Percentiles rank a stretch among this genome's conserved stretches.
phyloP scores from a whole-genome alignment of 1,139 yeast genomes.

The Saccharomyces hybrid region DNA sequence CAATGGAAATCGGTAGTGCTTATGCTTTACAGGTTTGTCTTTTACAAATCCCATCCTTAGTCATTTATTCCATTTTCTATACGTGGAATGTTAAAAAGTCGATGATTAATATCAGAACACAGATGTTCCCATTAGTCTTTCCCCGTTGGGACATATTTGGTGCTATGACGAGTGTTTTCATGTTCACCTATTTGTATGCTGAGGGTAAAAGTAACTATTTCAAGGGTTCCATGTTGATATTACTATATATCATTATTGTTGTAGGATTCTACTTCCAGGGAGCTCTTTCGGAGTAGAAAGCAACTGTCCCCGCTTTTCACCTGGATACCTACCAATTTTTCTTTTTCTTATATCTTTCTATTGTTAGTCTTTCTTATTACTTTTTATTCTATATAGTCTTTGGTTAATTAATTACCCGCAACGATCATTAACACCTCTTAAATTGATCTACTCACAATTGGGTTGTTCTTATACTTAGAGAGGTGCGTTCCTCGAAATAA shows the following conservation, averaged over 20 bases:
- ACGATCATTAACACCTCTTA: background rate
- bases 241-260: slow-evolving; percentile 69
- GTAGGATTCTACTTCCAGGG: slow-evolving; percentile 75
- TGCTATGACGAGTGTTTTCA: slow-evolving; percentile 73
- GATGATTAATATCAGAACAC: slow-evolving; percentile 36
- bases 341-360: background rate
- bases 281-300: slow-evolving; percentile 5
- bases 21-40: slow-evolving; percentile 96
- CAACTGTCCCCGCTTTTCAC: background rate
- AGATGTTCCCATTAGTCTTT: slow-evolving; percentile 75
- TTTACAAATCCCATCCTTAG: slow-evolving; percentile 87
- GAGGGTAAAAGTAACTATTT: slow-evolving; percentile 96
- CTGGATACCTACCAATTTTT: background rate
- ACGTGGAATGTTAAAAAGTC: slow-evolving; percentile 30
- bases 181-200: slow-evolving; percentile 90
- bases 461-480: background rate
- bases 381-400: background rate
- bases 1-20: slow-evolving; percentile 98
- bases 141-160: slow-evolving; percentile 96
- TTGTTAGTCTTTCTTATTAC: background rate
- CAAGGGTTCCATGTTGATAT: slow-evolving; percentile 83
- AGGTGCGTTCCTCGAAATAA: background rate
- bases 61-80: slow-evolving; percentile 57
- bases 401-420: background rate
- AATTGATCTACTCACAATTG: background rate